phyloP scores from a whole-genome alignment of 495 filamentous ascomycete species.

The Xylaria castorea region DNA sequence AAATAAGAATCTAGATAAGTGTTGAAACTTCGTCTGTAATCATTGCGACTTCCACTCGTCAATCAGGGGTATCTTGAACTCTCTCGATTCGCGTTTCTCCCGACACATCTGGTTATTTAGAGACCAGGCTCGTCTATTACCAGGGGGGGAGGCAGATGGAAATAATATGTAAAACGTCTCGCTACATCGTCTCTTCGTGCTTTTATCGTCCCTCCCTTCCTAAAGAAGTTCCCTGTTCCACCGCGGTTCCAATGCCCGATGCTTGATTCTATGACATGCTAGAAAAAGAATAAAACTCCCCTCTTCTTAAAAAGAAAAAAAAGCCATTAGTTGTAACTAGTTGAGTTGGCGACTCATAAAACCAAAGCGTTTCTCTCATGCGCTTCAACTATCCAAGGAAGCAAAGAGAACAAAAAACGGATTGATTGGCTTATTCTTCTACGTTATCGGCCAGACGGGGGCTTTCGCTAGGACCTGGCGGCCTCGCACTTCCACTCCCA shows the following conservation, averaged over 20 bases:
- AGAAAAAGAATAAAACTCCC: constrained; percentile 9
- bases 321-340: neutral
- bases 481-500: constrained; percentile 84
- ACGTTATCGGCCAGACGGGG: constrained; percentile 78
- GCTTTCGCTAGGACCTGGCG: constrained; percentile 86
- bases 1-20: neutral
- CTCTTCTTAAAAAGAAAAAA: neutral
- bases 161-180: constrained; percentile 29
- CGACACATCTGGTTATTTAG: neutral
- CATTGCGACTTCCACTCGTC: constrained; percentile 23
- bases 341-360: neutral
- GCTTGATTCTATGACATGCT: constrained; percentile 25
- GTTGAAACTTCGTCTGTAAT: constrained; percentile 18
- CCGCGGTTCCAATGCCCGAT: constrained; percentile 14
- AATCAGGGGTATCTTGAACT: constrained; percentile 25
- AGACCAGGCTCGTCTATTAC: neutral
- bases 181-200: constrained; percentile 25
- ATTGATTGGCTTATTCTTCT: constrained; percentile 7
- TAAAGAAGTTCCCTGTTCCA: neutral
- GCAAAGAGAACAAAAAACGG: neutral
- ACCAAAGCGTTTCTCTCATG: neutral
- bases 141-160: constrained; percentile 15
- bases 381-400: neutral
- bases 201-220: neutral
- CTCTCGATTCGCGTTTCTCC: constrained; percentile 14